Evolutionary conservation across 2,329 filamentous ascomycete species (phyloP), one percentile per base, ranked within the genome.

Genomic region (Ilyonectria destructans): DNA sequence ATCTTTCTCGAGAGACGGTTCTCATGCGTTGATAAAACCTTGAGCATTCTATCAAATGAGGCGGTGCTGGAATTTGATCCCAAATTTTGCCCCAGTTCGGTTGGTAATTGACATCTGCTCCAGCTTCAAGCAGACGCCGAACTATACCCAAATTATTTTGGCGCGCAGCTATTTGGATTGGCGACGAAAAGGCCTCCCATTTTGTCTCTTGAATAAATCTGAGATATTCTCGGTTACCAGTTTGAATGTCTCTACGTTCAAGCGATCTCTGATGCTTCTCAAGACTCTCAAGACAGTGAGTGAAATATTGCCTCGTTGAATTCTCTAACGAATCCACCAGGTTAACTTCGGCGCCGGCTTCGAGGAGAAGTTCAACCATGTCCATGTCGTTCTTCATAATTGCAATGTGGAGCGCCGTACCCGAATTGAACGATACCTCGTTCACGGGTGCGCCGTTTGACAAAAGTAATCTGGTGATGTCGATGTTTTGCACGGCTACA

Each of bases 321-420:
- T 23, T 58, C 19, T 58, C 54, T 8, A 58, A 17, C 2, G 23
- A 23, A 23, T 19, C 12, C 5, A 52, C 26, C 5, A 45, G 3
- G 3, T 23, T 23, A 23, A 45, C 29, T 7, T 64, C 52, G 17
- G 51, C 21, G 12, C 49, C 4, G 3, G 61, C 54, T 2, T 54
- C 52, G 4, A 62, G 17, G 9, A 58, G 17, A 15, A 64, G 17
- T 1, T 35, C n/a, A 15, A 52, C n/a, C 23, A 64, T n/a, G 0
- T 52, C 35, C 2, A 23, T 1, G 9, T 64, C 61, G 13, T 26
- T 35, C 1, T 35, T 45, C 31, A 6, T 29, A 4, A 52, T 49
- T 1, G 61, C 61, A 23, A 58, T 64, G 9, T 58, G 61, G 1
- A 64, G n/a, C 15, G 54, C 46, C 6, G 46, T 45, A 1, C 61